Conservation (phyloP, 306 rosid genomes). For the Cyclanthera cordifolia region DNA sequence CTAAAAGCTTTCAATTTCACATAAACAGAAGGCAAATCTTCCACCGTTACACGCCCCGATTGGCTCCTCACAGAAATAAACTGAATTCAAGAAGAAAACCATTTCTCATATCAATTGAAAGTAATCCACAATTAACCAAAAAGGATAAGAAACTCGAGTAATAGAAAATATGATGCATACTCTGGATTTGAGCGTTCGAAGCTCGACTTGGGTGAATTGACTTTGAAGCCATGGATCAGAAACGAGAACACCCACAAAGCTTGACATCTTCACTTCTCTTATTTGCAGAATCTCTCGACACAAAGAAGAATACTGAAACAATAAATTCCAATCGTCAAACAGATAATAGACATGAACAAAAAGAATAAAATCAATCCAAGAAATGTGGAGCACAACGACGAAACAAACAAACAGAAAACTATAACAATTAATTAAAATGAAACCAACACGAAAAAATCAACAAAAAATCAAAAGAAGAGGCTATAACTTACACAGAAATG, state of each 20-base stretch:
- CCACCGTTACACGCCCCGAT: slow-evolving; percentile 47
- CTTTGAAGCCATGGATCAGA: slow-evolving; percentile 88
- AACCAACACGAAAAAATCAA: slow-evolving; percentile 2
- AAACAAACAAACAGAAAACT: not conserved
- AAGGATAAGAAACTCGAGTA: not conserved
- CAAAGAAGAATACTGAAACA: slow-evolving; percentile 18
- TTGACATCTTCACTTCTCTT: slow-evolving; percentile 51
- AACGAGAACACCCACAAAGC: slow-evolving; percentile 84
- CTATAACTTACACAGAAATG: slow-evolving; percentile 5
- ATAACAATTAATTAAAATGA: not conserved
- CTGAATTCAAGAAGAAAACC: slow-evolving; percentile 34
- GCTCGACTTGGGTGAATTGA: slow-evolving; percentile 99
- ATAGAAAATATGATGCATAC: slow-evolving; percentile 25
- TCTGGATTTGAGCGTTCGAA: slow-evolving; percentile 81
- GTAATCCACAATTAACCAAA: slow-evolving; percentile 9
- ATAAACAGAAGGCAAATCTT: slow-evolving; percentile 56
- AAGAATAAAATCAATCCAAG: not conserved
- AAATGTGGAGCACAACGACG: not conserved
- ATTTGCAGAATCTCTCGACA: slow-evolving; percentile 21
- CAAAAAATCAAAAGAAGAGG: slow-evolving; percentile 14
- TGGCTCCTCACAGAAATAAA: slow-evolving; percentile 57
- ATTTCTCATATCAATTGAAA: slow-evolving; percentile 15
- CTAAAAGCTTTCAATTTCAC: slow-evolving; percentile 49
- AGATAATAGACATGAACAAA: not conserved
- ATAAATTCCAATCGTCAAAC: slow-evolving; percentile 1